phyloP scores from a whole-genome alignment of 2,329 filamentous ascomycete species.

The Trichoderma atrobrunneum region DNA sequence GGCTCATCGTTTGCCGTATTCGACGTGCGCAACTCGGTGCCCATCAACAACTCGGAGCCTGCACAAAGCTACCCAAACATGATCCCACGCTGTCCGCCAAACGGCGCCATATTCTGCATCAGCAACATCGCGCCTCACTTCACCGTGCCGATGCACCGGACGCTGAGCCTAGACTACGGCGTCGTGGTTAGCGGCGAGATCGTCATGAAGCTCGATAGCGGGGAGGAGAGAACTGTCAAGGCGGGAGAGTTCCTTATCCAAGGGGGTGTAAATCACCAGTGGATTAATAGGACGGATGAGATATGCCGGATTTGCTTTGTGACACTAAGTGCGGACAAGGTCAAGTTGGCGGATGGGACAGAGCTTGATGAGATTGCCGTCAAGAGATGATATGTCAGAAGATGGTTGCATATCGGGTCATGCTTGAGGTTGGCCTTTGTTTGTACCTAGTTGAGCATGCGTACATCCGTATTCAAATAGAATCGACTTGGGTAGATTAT shows the following conservation, averaged over 20 bases:
- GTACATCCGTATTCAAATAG: background rate
- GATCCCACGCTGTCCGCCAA: slow-evolving; percentile 36
- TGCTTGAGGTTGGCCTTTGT: background rate
- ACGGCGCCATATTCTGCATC: slow-evolving; percentile 36
- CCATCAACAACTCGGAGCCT: slow-evolving; percentile 30
- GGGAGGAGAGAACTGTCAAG: slow-evolving; percentile 38
- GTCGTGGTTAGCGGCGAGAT: slow-evolving; percentile 40
- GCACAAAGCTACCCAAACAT: slow-evolving; percentile 20
- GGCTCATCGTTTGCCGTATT: slow-evolving; percentile 32
- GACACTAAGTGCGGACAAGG: slow-evolving; percentile 39
- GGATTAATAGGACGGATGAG: slow-evolving; percentile 40
- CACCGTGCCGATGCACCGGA: slow-evolving; percentile 42
- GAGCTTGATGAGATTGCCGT: slow-evolving; percentile 34
- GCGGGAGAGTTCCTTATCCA: slow-evolving; percentile 42
- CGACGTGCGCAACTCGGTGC: slow-evolving; percentile 31
- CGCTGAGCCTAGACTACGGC: slow-evolving; percentile 40
- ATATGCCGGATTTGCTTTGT: slow-evolving; percentile 40
- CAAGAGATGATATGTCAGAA: background rate
- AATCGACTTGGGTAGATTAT: slow-evolving; percentile 6
- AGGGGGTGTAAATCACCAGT: slow-evolving; percentile 44
- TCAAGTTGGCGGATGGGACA: slow-evolving; percentile 37
- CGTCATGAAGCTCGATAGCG: slow-evolving; percentile 39
- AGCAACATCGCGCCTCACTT: slow-evolving; percentile 31
- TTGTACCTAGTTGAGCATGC: background rate
- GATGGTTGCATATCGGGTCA: background rate